Conservation (phyloP, 2,329 filamentous ascomycete species). For the Pseudogymnoascus sp. region DNA sequence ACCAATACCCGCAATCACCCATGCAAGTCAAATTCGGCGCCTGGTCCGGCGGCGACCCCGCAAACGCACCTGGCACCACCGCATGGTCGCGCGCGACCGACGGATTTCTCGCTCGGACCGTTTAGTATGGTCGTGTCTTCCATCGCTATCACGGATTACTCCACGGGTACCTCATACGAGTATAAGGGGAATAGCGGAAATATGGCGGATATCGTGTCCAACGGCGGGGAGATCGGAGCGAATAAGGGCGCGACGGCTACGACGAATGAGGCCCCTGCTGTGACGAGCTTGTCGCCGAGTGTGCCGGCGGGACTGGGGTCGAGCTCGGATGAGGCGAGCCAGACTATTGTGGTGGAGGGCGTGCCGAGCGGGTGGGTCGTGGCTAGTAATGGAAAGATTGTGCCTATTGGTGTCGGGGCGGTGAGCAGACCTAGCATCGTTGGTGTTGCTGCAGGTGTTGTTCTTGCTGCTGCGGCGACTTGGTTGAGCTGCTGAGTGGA, state of each 20-base stretch:
- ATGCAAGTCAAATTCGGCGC: slow-evolving; percentile 90
- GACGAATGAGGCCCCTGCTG: slow-evolving; percentile 52
- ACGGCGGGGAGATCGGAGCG: slow-evolving; percentile 71
- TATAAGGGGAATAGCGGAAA: slow-evolving; percentile 73
- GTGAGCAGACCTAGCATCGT: slow-evolving; percentile 48
- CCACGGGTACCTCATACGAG: slow-evolving; percentile 75
- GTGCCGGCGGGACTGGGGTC: slow-evolving; percentile 64
- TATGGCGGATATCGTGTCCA: slow-evolving; percentile 75
- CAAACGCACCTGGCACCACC: slow-evolving; percentile 74
- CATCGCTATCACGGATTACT: slow-evolving; percentile 80
- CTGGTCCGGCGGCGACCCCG: slow-evolving; percentile 82
- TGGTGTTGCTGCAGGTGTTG: not conserved
- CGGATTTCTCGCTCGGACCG: slow-evolving; percentile 75
- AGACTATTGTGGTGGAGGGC: slow-evolving; percentile 38
- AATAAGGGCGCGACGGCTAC: slow-evolving; percentile 52
- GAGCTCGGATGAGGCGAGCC: slow-evolving; percentile 43
- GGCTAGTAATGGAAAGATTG: slow-evolving; percentile 69
- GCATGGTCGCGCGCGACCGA: slow-evolving; percentile 81
- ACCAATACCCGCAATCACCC: slow-evolving; percentile 88
- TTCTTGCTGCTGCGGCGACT: not conserved
- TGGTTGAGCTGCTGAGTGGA: not conserved
- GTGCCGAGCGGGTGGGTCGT: slow-evolving; percentile 79
- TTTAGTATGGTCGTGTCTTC: slow-evolving; percentile 80
- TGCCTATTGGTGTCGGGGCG: slow-evolving; percentile 62
- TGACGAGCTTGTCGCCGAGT: slow-evolving; percentile 54